Base-by-base conservation (phyloP, 352 stramenopile species). In the Globisporangium spinosum region DNA sequence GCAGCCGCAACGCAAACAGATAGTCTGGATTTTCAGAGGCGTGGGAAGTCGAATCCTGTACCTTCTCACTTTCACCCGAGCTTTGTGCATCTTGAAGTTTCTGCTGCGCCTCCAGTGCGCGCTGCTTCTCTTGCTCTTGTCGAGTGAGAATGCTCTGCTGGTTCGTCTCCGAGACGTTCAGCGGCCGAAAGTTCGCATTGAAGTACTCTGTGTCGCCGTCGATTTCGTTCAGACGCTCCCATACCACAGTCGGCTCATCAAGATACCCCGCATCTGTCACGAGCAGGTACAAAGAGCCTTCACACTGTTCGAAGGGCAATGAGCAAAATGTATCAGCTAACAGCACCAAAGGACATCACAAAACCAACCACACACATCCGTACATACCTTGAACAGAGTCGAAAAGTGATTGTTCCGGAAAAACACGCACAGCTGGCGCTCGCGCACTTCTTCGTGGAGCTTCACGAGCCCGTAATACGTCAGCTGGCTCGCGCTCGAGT, bases 361-460 rank as follows among this genome's bases (percentile, higher is more conserved):
- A 32, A 43, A 27, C 2, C 54, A 43, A 54, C 22, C 3, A 32
- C 25, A 58, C 12, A 34, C 22, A 43, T 17, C 40, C 4, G 5
- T 29, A 13, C 43, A 4, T 67, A 93, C 85, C 82, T 96, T 98
- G 58, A 98, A 98, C 17, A 99, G 71, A 1, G 97, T 99, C 20
- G 87, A 97, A 71, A 99, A 99, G 67, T 99, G 98, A 70, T 99
- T 99, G 84, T 99, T 99, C 23, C 97, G 95, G 72, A 99, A 99
- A 76, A 99, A 99, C 13, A 98, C 94, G 23, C 80, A 95, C 23
- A 99, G 77, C 64, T 98, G 79, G 25, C 94, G 85, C 62, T 98
- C 89, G 10, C 85, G 81, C 8, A 99, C 51, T 23, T 95, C 79
- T 75, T 98, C 88, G 70, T 99, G 93, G 22, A 99, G 78, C 70